Base-by-base conservation (phyloP, 2,329 filamentous ascomycete species). In the Sclerotinia spermophila region DNA sequence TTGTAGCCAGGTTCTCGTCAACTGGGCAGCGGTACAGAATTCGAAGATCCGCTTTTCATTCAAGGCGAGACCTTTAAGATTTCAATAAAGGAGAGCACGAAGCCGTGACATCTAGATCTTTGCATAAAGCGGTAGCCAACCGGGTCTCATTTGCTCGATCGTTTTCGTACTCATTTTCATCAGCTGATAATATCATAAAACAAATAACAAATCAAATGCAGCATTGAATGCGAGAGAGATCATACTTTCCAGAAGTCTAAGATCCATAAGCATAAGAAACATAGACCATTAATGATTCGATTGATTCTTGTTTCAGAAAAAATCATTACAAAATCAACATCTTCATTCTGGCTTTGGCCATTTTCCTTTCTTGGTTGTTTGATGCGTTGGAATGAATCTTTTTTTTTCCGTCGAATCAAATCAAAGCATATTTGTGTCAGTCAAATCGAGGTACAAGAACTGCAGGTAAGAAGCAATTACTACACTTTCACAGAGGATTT, bases 21-120 rank as follows among this genome's bases (percentile, higher is more conserved):
- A 69, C 68, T 69, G 68, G 38, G 68, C 59, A 69, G 68, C 68
- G 66, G 59, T 38, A 69, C 68, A 69, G 68, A 58, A 69, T 44
- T 42, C 30, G 51, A 67, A 58, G 68, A 69, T 69, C 68, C 68
- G 68, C 59, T 69, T 65, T 55, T 48, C 44, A 38, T 55, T 44
- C 68, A 35, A 30, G 62, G 62, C 45, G 62, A 53, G 62, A 65
- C 62, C 45, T 38, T 44, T n/a, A 38, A 53, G n/a, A 17, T 53
- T 53, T 66, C 24, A 51, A 30, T 66, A 1, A 58, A 44, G 38
- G 27, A 58, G 45, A 67, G 53, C 45, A 42, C 67, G 42, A 51
- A 58, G 59, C 68, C 48, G 45, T 69, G 59, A 66, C 33, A 30
- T 65, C 68, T 51, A 55, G 60, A 65, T 65, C 68, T 65, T 30